Conservation (phyloP, 495 filamentous ascomycete species). For the Xylaria curta region DNA sequence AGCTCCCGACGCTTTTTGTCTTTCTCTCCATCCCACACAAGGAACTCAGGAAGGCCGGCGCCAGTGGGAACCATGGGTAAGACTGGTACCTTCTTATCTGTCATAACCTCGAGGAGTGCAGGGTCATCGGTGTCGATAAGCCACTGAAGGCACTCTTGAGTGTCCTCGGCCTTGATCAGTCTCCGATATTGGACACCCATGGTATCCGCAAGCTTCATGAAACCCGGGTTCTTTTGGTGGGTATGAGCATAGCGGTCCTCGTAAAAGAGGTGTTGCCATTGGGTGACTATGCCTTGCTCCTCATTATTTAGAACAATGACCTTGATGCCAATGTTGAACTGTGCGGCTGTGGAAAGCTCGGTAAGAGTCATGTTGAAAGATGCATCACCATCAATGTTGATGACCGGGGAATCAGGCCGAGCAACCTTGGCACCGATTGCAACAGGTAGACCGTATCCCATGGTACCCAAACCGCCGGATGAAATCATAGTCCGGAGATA, state of each 20-base stretch:
- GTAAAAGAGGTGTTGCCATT: constrained; percentile 95
- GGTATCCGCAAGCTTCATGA: constrained; percentile 81
- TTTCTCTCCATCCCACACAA: constrained; percentile 86
- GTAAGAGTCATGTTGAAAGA: constrained; percentile 97
- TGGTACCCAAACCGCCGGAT: constrained; percentile 90
- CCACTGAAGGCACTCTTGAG: constrained; percentile 83
- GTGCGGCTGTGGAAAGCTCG: constrained; percentile 85
- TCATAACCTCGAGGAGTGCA: constrained; percentile 69
- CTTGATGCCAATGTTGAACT: constrained; percentile 94
- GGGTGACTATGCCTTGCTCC: constrained; percentile 96
- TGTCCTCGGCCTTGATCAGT: constrained; percentile 70
- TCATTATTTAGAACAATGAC: constrained; percentile 94
- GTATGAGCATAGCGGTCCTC: constrained; percentile 91
- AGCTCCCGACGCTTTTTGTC: constrained; percentile 74
- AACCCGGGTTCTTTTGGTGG: constrained; percentile 88
- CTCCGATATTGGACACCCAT: constrained; percentile 79
- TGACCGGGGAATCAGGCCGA: constrained; percentile 80
- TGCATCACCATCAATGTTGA: constrained; percentile 95
- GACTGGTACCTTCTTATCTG: constrained; percentile 93
- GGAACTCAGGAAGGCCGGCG: constrained; percentile 87
- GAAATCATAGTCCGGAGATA: constrained; percentile 87
- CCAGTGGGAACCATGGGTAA: constrained; percentile 95
- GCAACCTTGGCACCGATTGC: constrained; percentile 96
- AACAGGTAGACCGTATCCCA: constrained; percentile 92
- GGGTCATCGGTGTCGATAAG: constrained; percentile 83